These are phyloP conservation scores for Gaultheria prostrata DNA, from an alignment of 148 eudicot genomes.

Conservation along the genomic window DNA sequence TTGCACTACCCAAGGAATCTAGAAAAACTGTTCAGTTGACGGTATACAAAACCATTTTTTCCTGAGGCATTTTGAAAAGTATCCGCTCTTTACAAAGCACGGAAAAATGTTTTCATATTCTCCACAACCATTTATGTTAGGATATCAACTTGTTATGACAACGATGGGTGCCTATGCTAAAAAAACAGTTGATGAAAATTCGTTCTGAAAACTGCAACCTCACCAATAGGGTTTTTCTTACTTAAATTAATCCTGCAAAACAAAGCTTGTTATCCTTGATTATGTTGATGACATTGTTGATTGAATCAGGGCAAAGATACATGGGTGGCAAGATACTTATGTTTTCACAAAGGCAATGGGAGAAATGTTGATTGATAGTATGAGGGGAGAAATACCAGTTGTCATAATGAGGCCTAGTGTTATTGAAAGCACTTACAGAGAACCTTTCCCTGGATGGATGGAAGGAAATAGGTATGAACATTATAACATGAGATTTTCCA, in stretches of 20 bases:
- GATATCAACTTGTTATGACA: background rate
- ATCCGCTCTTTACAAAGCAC: background rate
- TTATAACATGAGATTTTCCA: background rate
- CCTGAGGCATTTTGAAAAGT: background rate
- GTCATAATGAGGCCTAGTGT: conserved; percentile 95
- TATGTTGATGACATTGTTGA: background rate
- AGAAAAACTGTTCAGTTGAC: background rate
- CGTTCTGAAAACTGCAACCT: background rate
- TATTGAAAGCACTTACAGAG: conserved; percentile 85
- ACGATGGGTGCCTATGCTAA: background rate
- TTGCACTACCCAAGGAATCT: background rate
- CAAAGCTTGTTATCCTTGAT: background rate
- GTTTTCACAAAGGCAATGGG: conserved; percentile 99
- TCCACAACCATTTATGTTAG: background rate
- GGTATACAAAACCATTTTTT: background rate
- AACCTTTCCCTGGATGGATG: conserved; percentile 99
- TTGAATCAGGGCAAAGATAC: conserved; percentile 63
- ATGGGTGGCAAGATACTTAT: conserved; percentile 98
- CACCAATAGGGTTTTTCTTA: background rate
- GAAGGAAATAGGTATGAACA: conserved; percentile 83
- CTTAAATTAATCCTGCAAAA: background rate
- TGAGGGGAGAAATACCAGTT: conserved; percentile 79
- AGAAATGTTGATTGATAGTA: conserved; percentile 78
- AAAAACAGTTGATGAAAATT: background rate
- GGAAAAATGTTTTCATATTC: background rate